Evolutionary conservation across 345 rosid genomes (phyloP).

Genomic region (Linum tenue): DNA sequence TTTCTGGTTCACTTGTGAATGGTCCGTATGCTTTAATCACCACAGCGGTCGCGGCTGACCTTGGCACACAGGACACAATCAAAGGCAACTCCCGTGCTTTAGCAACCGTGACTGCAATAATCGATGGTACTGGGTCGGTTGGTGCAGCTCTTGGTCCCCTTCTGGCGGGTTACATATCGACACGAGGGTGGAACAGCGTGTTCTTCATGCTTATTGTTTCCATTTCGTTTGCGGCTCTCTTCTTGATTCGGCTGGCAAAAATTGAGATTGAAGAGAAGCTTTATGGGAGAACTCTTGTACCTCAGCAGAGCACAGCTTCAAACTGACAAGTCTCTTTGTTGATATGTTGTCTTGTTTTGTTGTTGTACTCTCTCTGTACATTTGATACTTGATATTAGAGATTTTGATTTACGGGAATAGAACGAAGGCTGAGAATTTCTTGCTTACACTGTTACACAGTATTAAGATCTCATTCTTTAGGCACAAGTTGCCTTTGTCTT

Average conservation of each 20-base stretch:
- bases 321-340: constrained; percentile 5
- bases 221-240: constrained; percentile 41
- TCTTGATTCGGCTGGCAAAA: constrained; percentile 52
- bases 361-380: neutral
- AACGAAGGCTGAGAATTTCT: neutral
- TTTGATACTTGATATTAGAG: neutral
- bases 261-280: constrained; percentile 41
- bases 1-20: constrained; percentile 72
- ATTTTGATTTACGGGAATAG: neutral
- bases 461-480: constrained; percentile 3
- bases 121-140: constrained; percentile 90
- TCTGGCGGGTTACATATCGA: constrained; percentile 77
- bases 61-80: constrained; percentile 69
- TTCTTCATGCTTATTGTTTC: constrained; percentile 62
- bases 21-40: constrained; percentile 87
- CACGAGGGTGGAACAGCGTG: constrained; percentile 79
- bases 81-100: constrained; percentile 75
- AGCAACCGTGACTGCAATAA: constrained; percentile 86
- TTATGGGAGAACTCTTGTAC: constrained; percentile 23
- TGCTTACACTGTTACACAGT: neutral
- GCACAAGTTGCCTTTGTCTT: neutral
- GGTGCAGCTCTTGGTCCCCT: constrained; percentile 90
- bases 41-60: constrained; percentile 92
- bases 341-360: neutral
- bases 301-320: constrained; percentile 1